These are phyloP conservation scores for Fusarium clavum DNA, from an alignment of 2,329 filamentous ascomycete genomes.

Conservation along the genomic window DNA sequence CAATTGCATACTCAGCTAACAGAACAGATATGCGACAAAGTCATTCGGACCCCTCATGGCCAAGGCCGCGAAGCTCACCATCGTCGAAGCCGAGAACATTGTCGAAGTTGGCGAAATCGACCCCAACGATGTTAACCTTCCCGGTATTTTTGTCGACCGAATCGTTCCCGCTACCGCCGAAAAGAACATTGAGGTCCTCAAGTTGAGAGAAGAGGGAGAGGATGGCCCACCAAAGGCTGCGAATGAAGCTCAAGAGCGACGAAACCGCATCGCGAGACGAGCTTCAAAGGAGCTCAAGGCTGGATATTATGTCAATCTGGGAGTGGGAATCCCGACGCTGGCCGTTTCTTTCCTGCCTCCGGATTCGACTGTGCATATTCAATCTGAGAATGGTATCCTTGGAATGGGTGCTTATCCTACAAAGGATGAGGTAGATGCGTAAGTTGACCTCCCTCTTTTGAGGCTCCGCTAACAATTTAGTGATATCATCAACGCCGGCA, in stretches of 20 bases:
- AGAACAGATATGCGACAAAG: constrained; percentile 73
- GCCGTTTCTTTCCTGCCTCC: constrained; percentile 79
- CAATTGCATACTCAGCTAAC: background rate
- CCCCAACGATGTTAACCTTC: constrained; percentile 80
- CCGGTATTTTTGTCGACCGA: constrained; percentile 84
- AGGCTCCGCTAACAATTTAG: constrained; percentile 44
- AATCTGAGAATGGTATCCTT: constrained; percentile 87
- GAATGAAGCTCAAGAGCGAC: constrained; percentile 63
- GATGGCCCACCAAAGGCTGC: constrained; percentile 55
- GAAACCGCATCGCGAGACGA: constrained; percentile 79
- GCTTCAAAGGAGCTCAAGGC: constrained; percentile 85
- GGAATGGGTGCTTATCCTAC: constrained; percentile 86
- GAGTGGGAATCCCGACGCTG: constrained; percentile 88
- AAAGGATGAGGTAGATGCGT: constrained; percentile 75
- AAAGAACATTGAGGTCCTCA: constrained; percentile 79
- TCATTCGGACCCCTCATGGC: constrained; percentile 82
- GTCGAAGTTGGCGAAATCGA: constrained; percentile 79
- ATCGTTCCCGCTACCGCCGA: constrained; percentile 78
- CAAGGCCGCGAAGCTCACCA: constrained; percentile 80
- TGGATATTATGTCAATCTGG: constrained; percentile 83
- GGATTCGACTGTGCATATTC: constrained; percentile 80
- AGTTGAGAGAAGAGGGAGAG: constrained; percentile 61
- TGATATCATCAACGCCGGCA: constrained; percentile 87
- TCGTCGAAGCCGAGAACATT: constrained; percentile 88
- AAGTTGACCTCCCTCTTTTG: constrained; percentile 31